Evolutionary conservation across 1,139 yeast genomes (phyloP).

Genomic region (Candida pseudoviswanathii): DNA sequence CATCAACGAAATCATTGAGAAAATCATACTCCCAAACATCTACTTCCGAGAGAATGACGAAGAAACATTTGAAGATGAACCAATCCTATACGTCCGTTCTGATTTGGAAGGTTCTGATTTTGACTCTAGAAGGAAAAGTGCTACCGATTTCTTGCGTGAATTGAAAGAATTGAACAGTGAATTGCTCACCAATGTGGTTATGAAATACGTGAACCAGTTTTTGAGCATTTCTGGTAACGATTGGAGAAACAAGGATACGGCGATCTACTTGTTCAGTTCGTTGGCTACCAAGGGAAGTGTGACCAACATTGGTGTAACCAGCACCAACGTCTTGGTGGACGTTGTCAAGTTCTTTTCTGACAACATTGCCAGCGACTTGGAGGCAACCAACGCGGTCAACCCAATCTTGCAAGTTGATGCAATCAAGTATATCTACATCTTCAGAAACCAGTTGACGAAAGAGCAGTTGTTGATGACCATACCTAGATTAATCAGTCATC

Average conservation of each 20-base stretch:
- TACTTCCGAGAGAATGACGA: constrained; percentile 83
- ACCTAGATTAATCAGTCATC: constrained; percentile 76
- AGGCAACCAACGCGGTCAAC: constrained; percentile 48
- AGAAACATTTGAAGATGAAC: constrained; percentile 95
- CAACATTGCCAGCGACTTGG: constrained; percentile 80
- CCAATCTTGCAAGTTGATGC: constrained; percentile 90
- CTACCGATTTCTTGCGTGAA: constrained; percentile 88
- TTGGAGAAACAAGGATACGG: constrained; percentile 89
- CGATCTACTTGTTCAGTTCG: constrained; percentile 82
- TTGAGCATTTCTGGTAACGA: constrained; percentile 52
- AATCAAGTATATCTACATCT: constrained; percentile 83
- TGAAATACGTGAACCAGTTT: constrained; percentile 74
- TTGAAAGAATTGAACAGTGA: constrained; percentile 79
- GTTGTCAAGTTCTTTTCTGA: constrained; percentile 82
- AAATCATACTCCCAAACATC: constrained; percentile 86
- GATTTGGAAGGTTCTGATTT: constrained; percentile 95
- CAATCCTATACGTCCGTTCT: constrained; percentile 85
- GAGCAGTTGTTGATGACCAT: constrained; percentile 77
- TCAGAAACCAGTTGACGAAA: constrained; percentile 90
- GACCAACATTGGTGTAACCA: constrained; percentile 84
- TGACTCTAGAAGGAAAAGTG: constrained; percentile 88
- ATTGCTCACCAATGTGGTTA: constrained; percentile 71
- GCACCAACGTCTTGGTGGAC: constrained; percentile 82
- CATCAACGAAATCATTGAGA: constrained; percentile 75
- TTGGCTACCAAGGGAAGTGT: constrained; percentile 89